Percentiles rank a stretch among this genome's conserved stretches.
These are phyloP conservation scores for Neoboletus magnificus DNA, from an alignment of 768 basidiomycete genomes.

Conservation along the genomic window DNA sequence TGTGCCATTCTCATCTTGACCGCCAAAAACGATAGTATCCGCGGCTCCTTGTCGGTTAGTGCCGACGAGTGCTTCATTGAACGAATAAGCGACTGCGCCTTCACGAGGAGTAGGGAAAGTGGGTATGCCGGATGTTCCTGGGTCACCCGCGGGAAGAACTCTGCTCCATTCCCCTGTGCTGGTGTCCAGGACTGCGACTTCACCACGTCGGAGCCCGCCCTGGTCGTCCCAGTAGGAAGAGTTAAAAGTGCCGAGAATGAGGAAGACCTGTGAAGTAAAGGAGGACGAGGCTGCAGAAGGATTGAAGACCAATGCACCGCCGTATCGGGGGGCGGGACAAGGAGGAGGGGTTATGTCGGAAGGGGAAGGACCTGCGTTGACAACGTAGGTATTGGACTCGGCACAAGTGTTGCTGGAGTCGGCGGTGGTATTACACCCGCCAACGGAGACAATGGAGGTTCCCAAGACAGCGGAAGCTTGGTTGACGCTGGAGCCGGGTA, in stretches of 20 bases:
- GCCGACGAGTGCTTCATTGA: constrained; percentile 54
- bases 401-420: constrained; percentile 49
- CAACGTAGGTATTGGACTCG: constrained; percentile 54
- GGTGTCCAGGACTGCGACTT: constrained; percentile 68
- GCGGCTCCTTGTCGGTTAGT: constrained; percentile 43
- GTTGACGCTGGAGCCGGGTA: constrained; percentile 35
- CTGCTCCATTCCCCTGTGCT: constrained; percentile 67
- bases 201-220: constrained; percentile 57
- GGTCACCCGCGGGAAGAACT: constrained; percentile 73
- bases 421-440: constrained; percentile 56
- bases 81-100: constrained; percentile 66
- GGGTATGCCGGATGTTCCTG: constrained; percentile 40
- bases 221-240: constrained; percentile 64
- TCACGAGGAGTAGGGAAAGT: constrained; percentile 65
- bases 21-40: constrained; percentile 79
- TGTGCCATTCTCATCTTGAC: constrained; percentile 60
- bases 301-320: constrained; percentile 60
- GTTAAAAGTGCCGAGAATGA: constrained; percentile 68
- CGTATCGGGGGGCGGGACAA: constrained; percentile 67
- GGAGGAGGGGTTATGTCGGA: constrained; percentile 39
- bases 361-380: constrained; percentile 29
- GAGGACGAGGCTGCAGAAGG: constrained; percentile 40
- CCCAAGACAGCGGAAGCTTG: constrained; percentile 59
- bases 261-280: constrained; percentile 63
- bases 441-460: constrained; percentile 49